Conservation (phyloP, 2,329 filamentous ascomycete species). For the Colletotrichum tofieldiae region DNA sequence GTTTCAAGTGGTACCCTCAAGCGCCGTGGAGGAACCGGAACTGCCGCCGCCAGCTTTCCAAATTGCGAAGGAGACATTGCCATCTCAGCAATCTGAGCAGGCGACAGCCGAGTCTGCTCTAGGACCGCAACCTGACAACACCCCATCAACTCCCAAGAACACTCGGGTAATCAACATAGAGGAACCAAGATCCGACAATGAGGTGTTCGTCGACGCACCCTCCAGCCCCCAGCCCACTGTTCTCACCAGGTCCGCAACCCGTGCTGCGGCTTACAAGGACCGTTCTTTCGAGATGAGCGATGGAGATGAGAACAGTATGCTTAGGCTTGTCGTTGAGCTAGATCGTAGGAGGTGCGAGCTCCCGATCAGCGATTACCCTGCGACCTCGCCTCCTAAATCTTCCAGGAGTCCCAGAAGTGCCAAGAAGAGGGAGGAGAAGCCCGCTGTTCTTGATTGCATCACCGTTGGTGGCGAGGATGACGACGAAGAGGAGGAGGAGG, state of each 20-base stretch:
- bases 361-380: conserved; percentile 45
- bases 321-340: conserved; percentile 65
- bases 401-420: conserved; percentile 17
- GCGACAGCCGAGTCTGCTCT: neutral
- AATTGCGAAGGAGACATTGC: neutral
- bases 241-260: conserved; percentile 48
- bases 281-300: conserved; percentile 60
- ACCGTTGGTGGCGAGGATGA: conserved; percentile 48
- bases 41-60: conserved; percentile 34
- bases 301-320: conserved; percentile 64
- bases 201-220: conserved; percentile 67
- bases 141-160: conserved; percentile 40
- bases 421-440: conserved; percentile 45
- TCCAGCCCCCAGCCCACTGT: conserved; percentile 57
- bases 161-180: conserved; percentile 46
- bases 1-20: conserved; percentile 49
- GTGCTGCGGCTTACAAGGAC: conserved; percentile 34
- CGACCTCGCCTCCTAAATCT: conserved; percentile 50
- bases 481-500: conserved; percentile 41
- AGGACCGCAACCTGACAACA: neutral
- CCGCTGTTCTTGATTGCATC: conserved; percentile 52
- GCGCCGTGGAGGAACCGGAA: conserved; percentile 41
- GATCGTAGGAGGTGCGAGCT: conserved; percentile 58
- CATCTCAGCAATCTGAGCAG: neutral
- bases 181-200: conserved; percentile 60